A percentile compares a stretch with the other conserved stretches of the same genome.
These are phyloP conservation scores for Thermothielavioides terrestris DNA, from an alignment of 495 filamentous ascomycete genomes.

Conservation along the genomic window DNA sequence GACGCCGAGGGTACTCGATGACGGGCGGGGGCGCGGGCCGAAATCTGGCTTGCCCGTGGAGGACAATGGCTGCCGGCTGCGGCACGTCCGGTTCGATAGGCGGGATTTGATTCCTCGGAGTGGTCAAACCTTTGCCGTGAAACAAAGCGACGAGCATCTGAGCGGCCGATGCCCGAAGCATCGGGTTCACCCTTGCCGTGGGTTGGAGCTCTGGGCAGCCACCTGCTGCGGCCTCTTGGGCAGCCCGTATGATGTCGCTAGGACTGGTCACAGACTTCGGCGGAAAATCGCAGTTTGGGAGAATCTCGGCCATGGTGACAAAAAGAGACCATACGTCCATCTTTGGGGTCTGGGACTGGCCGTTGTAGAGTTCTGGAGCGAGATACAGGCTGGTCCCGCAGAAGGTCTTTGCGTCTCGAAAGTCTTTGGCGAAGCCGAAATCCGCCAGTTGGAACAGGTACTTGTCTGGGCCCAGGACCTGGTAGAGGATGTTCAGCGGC, in stretches of 20 bases:
- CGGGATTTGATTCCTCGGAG: not conserved
- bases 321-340: constrained; percentile 24
- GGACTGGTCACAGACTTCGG: not conserved
- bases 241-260: not conserved
- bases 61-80: too few species aligned
- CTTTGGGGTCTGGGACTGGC: constrained; percentile 1
- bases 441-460: constrained; percentile 17
- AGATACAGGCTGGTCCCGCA: constrained; percentile 10
- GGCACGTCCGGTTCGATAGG: too few species aligned
- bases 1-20: too few species aligned
- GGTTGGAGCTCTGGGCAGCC: not conserved
- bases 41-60: too few species aligned
- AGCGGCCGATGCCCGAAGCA: constrained; percentile 11
- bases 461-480: not conserved
- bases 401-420: not conserved
- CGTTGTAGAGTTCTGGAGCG: constrained; percentile 17
- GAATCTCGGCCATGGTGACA: constrained; percentile 10
- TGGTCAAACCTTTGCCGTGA: constrained; percentile 10
- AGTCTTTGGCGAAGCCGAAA: constrained; percentile 15
- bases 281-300: not conserved
- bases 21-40: too few species aligned
- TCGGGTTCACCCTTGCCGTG: constrained; percentile 11
- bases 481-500: constrained; percentile 59
- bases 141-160: constrained; percentile 18
- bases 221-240: not conserved